Evolutionary conservation across 2,329 filamentous ascomycete genomes (phyloP), one percentile per base, ranked within the genome.

Genomic region (Dactylella cylindrospora): DNA sequence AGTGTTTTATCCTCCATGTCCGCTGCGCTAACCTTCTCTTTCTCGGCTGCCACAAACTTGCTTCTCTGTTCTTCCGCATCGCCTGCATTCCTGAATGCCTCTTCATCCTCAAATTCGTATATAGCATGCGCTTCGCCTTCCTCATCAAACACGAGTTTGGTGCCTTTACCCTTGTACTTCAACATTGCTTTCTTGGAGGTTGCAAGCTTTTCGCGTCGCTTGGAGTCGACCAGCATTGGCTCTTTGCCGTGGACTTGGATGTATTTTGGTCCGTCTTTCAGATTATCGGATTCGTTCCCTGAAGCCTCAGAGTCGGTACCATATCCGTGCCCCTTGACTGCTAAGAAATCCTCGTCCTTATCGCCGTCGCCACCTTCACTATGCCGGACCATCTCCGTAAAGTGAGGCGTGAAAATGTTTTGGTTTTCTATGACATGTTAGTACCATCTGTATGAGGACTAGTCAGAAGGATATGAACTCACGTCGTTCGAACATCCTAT

Each of bases 401-500:
- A 97, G 74, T 98, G 93, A 52, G 85, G 84, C n/a, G 91, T 90
- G 66, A 98, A 75, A 25, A 98, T 87, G 71, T 96, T 90, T 74
- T 97, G 91, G 74, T 98, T 98, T 68, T 68, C 64, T 67, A 32
- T 3, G 17, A 20, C 15, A 8, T 25, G 33, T 66, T 33, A 67
- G 51, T 8, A 22, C 3, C 5, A 5, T 19, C 9, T 9, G 17
- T 9, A 5, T 2, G 5, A 17, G 7, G 17, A 13, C 41, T 15
- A 2, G 22, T 13, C n/a, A 13, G 5, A n/a, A 26, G 13, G 4
- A 12, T 19, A 31, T n/a, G 17, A 31, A 50, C 51, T 65, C 41
- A 67, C 86, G 87, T 62, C 93, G 81, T 76, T 96, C 91, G 73
- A 97, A 96, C 93, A 98, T 97, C 68, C 89, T 85, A 73, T 98